Evolutionary conservation across 2,329 filamentous ascomycete species (phyloP).

Genomic region (Pleurostoma richardsiae): DNA sequence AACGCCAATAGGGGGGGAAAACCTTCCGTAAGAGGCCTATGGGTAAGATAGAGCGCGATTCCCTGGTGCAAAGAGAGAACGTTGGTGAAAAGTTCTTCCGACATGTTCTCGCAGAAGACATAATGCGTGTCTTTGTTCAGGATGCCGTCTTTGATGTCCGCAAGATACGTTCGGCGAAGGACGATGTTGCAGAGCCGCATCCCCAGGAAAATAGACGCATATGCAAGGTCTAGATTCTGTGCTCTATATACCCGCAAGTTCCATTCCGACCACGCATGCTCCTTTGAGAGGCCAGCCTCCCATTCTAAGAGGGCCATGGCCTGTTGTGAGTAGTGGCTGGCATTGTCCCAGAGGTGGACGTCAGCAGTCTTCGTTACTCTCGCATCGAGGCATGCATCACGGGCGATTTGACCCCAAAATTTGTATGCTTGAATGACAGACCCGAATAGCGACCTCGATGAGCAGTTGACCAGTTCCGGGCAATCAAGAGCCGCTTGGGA

Average conservation of each 20-base stretch:
- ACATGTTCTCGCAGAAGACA: conserved; percentile 20
- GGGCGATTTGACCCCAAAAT: conserved; percentile 25
- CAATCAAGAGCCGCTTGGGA: conserved; percentile 19
- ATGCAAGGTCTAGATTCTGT: conserved; percentile 24
- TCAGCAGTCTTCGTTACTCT: conserved; percentile 3
- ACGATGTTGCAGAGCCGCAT: conserved; percentile 25
- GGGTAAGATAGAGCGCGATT: conserved; percentile 23
- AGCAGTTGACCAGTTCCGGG: conserved; percentile 14
- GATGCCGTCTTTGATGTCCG: conserved; percentile 14
- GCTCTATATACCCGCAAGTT: conserved; percentile 26
- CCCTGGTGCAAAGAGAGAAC: conserved; percentile 28
- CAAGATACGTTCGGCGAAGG: conserved; percentile 19
- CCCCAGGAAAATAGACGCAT: conserved; percentile 23
- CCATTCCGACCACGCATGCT: conserved; percentile 23
- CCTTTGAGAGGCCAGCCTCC: conserved; percentile 18
- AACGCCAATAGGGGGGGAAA: conserved; percentile 31
- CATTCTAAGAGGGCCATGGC: conserved; percentile 14
- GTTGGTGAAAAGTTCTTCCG: conserved; percentile 26
- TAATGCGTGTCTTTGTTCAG: conserved; percentile 8
- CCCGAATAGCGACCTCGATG: conserved; percentile 25
- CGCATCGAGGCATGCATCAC: conserved; percentile 14
- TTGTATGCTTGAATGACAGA: conserved; percentile 26
- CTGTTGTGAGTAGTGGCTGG: conserved; percentile 9
- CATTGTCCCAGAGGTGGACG: conserved; percentile 12
- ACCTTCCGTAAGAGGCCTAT: conserved; percentile 19